phyloP scores from a whole-genome alignment of 1,284 basidiomycete genomes.

The Ganoderma leucocontextum region DNA sequence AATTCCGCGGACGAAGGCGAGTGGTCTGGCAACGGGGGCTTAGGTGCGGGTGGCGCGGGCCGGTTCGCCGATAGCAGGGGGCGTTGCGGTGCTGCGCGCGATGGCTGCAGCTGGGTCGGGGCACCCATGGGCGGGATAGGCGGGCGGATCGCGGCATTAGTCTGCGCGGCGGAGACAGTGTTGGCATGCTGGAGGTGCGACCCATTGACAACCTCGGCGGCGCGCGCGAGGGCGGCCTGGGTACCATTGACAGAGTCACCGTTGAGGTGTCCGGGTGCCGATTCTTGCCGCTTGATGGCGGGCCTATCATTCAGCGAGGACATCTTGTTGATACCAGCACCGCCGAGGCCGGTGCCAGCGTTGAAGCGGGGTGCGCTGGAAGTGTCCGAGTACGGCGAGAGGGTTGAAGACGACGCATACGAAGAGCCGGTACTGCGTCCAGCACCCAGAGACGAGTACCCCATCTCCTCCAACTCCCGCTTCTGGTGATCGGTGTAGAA shows the following conservation, averaged over 20 bases:
- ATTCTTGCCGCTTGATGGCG: slow-evolving; percentile 64
- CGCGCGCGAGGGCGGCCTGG: slow-evolving; percentile 56
- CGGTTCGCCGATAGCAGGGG: slow-evolving; percentile 57
- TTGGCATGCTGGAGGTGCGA: slow-evolving; percentile 57
- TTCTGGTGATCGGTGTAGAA: slow-evolving; percentile 99
- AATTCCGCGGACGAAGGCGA: slow-evolving; percentile 71
- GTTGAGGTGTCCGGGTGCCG: slow-evolving; percentile 59
- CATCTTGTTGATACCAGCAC: slow-evolving; percentile 56
- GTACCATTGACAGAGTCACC: slow-evolving; percentile 52
- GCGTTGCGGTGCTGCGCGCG: slow-evolving; percentile 65
- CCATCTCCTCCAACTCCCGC: slow-evolving; percentile 83
- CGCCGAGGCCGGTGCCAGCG: slow-evolving; percentile 87
- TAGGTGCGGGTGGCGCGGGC: slow-evolving; percentile 58
- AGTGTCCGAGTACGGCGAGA: slow-evolving; percentile 46
- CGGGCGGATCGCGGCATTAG: slow-evolving; percentile 39
- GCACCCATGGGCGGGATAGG: slow-evolving; percentile 42
- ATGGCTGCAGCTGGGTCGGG: slow-evolving; percentile 47
- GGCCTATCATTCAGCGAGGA: slow-evolving; percentile 52
- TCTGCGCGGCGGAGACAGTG: slow-evolving; percentile 45
- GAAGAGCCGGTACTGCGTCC: slow-evolving; percentile 23
- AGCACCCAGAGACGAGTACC: slow-evolving; percentile 34
- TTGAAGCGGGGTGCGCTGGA: slow-evolving; percentile 76
- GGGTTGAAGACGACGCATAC: slow-evolving; percentile 34
- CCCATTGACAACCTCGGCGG: slow-evolving; percentile 71
- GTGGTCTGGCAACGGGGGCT: slow-evolving; percentile 55